Percentiles rank a stretch among this genome's conserved stretches.
These are phyloP conservation scores for Mycena floridula DNA, from an alignment of 768 basidiomycete species.

Conservation along the genomic window DNA sequence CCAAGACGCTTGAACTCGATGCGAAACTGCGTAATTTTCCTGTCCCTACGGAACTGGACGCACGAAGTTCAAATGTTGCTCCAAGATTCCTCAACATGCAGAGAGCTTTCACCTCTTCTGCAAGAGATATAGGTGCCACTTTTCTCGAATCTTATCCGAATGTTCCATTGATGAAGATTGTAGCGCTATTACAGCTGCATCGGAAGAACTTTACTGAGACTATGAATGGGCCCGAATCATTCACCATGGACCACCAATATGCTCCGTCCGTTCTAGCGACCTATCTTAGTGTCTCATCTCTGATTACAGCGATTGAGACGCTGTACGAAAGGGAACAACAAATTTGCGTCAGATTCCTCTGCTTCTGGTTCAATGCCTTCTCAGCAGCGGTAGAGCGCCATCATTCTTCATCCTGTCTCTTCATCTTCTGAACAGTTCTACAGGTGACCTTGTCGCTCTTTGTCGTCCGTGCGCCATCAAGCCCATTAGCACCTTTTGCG, in stretches of 20 bases:
- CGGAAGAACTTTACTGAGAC: slow-evolving; percentile 63
- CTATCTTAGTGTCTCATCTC: slow-evolving; percentile 50
- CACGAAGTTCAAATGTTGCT: slow-evolving; percentile 29
- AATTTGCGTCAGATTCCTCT: slow-evolving; percentile 57
- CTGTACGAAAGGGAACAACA: slow-evolving; percentile 55
- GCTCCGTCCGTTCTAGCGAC: slow-evolving; percentile 70
- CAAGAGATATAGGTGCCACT: slow-evolving; percentile 54
- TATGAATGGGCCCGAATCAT: slow-evolving; percentile 45
- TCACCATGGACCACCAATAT: slow-evolving; percentile 54
- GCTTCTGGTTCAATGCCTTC: slow-evolving; percentile 72
- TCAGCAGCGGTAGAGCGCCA: slow-evolving; percentile 54
- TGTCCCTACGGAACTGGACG: slow-evolving; percentile 44
- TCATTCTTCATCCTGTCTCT: not conserved
- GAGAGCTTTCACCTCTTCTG: slow-evolving; percentile 51
- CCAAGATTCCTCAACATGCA: slow-evolving; percentile 60
- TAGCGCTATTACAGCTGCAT: slow-evolving; percentile 64
- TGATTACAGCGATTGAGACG: slow-evolving; percentile 51
- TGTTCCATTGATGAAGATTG: not conserved
- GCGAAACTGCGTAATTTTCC: slow-evolving; percentile 47
- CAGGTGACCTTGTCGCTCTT: slow-evolving; percentile 63
- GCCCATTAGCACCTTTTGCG: slow-evolving; percentile 52
- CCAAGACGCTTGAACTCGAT: slow-evolving; percentile 48
- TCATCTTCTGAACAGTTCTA: too few species aligned
- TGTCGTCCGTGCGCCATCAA: slow-evolving; percentile 54
- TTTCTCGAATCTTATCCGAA: not conserved